These are phyloP conservation scores for Coemansia sp. DNA, from an alignment of 192 early-diverging fungal genomes.

Conservation along the genomic window DNA sequence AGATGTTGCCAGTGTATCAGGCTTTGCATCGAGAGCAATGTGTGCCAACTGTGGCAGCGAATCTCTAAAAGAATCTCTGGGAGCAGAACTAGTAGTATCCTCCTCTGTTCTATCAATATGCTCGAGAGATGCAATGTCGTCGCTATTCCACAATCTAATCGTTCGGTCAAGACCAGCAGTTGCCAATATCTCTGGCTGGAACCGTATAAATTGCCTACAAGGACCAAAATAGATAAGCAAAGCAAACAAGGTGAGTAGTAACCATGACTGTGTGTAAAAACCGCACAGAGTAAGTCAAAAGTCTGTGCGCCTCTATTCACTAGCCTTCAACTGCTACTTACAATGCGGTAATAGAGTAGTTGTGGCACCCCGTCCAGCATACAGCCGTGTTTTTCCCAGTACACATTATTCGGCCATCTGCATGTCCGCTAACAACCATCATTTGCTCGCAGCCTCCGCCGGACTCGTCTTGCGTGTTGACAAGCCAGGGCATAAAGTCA, in stretches of 20 bases:
- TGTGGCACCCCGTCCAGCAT: slow-evolving; percentile 32
- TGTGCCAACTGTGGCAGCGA: background rate
- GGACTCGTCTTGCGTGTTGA: background rate
- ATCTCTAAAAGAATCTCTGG: background rate
- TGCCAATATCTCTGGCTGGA: slow-evolving; percentile 27
- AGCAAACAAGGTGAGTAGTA: background rate
- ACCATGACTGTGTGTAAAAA: background rate
- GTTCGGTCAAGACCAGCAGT: slow-evolving; percentile 44
- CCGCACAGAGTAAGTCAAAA: background rate
- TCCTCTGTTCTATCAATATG: background rate
- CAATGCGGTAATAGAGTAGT: slow-evolving; percentile 49
- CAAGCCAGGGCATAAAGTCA: slow-evolving; percentile 25
- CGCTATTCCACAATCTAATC: slow-evolving; percentile 36
- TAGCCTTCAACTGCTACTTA: slow-evolving; percentile 18
- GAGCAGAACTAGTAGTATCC: background rate
- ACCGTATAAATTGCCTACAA: slow-evolving; percentile 42
- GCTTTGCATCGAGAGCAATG: slow-evolving; percentile 23
- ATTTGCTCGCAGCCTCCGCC: background rate
- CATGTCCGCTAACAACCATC: slow-evolving; percentile 44
- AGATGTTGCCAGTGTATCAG: slow-evolving; percentile 26
- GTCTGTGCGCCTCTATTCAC: background rate
- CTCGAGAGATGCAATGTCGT: slow-evolving; percentile 14
- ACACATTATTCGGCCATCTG: slow-evolving; percentile 50
- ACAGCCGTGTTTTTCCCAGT: slow-evolving; percentile 4
- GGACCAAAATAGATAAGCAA: background rate